These are phyloP conservation scores for Handroanthus guayacan DNA, from an alignment of 257 asterid species.

Conservation along the genomic window DNA sequence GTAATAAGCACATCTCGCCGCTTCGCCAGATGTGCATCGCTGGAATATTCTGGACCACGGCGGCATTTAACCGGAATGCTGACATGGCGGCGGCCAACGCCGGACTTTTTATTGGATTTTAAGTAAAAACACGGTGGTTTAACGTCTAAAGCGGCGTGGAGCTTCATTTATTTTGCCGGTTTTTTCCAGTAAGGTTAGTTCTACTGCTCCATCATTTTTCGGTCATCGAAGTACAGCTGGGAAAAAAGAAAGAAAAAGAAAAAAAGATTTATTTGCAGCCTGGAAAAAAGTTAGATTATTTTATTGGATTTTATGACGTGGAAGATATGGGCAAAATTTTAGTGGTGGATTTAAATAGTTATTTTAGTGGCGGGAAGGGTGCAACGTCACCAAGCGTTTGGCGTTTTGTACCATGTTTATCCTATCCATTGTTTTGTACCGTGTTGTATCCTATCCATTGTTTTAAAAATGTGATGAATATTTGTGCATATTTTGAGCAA, in stretches of 20 bases:
- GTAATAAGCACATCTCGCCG: conserved; percentile 76
- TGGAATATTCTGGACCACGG: conserved; percentile 42
- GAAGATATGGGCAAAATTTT: conserved; percentile 32
- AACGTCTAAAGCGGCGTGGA: conserved; percentile 43
- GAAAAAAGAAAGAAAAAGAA: neutral
- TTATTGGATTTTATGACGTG: conserved; percentile 32
- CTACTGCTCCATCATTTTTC: conserved; percentile 14
- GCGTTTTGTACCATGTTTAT: conserved; percentile 14
- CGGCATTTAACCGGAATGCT: conserved; percentile 47
- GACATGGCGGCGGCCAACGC: conserved; percentile 45
- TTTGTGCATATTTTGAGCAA: too few relatives aligned
- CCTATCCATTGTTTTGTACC: neutral
- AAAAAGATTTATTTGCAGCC: conserved; percentile 34
- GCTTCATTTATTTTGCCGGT: conserved; percentile 38
- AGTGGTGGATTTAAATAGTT: conserved; percentile 34
- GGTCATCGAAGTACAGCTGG: neutral
- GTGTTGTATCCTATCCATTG: neutral
- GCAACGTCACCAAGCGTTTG: conserved; percentile 35
- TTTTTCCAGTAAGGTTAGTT: neutral
- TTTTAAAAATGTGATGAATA: neutral
- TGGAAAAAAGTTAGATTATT: neutral
- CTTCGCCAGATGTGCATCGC: conserved; percentile 34
- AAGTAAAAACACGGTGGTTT: conserved; percentile 45
- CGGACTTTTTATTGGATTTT: conserved; percentile 21
- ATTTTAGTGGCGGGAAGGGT: conserved; percentile 39